Conservation (phyloP, 129 eudicot species). For the Helichrysum umbraculigerum region DNA sequence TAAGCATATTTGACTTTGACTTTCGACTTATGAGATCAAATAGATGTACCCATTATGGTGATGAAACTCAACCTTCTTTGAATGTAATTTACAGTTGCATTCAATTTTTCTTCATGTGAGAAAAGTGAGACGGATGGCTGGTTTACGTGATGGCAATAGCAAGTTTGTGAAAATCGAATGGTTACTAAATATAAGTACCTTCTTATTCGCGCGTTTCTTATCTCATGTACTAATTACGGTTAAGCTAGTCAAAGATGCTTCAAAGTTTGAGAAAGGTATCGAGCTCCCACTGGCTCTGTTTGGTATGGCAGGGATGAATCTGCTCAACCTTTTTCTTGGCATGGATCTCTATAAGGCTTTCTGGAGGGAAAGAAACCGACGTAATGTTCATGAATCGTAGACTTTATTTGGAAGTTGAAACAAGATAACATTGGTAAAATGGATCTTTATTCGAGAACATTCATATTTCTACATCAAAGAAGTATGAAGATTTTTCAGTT, state of each 20-base stretch:
- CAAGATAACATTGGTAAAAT: background rate
- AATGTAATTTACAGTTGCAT: conserved; percentile 58
- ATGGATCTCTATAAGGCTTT: conserved; percentile 71
- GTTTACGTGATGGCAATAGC: conserved; percentile 65
- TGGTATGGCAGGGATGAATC: conserved; percentile 92
- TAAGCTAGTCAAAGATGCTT: conserved; percentile 71
- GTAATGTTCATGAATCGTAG: conserved; percentile 20
- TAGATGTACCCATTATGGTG: background rate
- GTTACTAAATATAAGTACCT: conserved; percentile 63
- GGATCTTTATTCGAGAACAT: background rate
- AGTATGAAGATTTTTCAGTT: background rate
- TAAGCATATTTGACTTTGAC: conserved; percentile 20
- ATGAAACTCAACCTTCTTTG: conserved; percentile 12
- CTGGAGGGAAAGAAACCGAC: conserved; percentile 44
- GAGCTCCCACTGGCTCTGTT: conserved; percentile 84
- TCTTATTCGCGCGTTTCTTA: conserved; percentile 53
- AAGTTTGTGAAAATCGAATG: conserved; percentile 78
- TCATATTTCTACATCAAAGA: conserved; percentile 1
- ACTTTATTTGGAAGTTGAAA: background rate
- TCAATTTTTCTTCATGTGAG: conserved; percentile 85
- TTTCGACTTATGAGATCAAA: background rate
- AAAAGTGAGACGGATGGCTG: conserved; percentile 88
- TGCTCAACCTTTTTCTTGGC: conserved; percentile 70
- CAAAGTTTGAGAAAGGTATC: conserved; percentile 78
- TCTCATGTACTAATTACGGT: conserved; percentile 76